Evolutionary conservation across 345 rosid genomes (phyloP), one percentile per base, ranked within the genome.

Genomic region (Pelargonium nanum): DNA sequence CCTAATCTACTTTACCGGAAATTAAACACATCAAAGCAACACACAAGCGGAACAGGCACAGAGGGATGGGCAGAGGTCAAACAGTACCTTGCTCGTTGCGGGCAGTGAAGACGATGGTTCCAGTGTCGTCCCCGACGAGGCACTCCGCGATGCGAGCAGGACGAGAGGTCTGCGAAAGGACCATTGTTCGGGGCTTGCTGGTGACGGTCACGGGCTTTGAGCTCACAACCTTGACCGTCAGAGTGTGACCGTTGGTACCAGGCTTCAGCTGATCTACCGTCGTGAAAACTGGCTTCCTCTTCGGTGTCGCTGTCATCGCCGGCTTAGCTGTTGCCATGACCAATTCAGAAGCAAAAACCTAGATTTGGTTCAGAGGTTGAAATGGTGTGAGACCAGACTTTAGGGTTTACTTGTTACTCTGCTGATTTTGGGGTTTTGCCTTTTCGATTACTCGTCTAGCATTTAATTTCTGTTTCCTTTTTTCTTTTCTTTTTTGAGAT

Each of bases 101-200:
- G 62, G 91, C 91, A 9, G 92, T 83, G 60, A 83, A 85, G 64
- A 83, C 77, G 51, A 85, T 81, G 40, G 76, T 70, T 61, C 79
- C 92, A 16, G 92, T 85, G 54, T 85, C 92, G 56, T 85, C 92
- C 4, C 92, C 92, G 16, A 85, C 66, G 57, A 83, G 83, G 63
- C 88, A 85, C 78, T 85, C 88, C 26, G 86, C 72, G 75, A 83
- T 83, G 56, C 80, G 81, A 57, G 77, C 62, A 57, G 70, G 75
- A 52, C 80, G 86, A 55, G 73, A 72, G 28, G 75, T 17, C 54
- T 51, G 54, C 2, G 73, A 56, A 26, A 78, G 59, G 60, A 85
- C 50, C 50, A 83, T 66, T 26, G 74, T 62, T 30, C 75, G 71
- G 50, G 59, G 62, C 72, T 57, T 78, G 82, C 26, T 71, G 79